phyloP scores from a whole-genome alignment of 768 basidiomycete species.

The Cystofilobasidium ferigula region DNA sequence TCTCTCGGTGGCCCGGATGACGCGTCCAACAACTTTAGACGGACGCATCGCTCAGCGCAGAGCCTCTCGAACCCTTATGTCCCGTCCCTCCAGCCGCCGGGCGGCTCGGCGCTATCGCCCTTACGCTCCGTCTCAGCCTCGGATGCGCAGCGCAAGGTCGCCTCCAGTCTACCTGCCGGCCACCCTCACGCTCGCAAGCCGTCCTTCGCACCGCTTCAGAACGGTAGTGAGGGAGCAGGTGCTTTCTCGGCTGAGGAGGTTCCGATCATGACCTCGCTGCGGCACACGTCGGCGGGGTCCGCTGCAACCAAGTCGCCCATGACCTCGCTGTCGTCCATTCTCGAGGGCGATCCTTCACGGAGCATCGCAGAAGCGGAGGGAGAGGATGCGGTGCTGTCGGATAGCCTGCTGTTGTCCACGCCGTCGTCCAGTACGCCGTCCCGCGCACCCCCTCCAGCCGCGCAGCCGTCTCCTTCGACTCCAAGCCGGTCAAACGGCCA shows the following conservation, averaged over 20 bases:
- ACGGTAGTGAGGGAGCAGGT: neutral
- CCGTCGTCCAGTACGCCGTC: too few relatives aligned
- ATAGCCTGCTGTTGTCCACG: neutral
- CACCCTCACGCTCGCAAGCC: constrained; percentile 25
- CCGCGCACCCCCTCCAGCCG: too few relatives aligned
- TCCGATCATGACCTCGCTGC: neutral
- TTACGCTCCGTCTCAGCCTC: neutral
- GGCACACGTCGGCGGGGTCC: neutral
- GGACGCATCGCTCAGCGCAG: constrained; percentile 17
- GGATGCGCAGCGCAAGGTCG: neutral
- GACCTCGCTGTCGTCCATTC: constrained; percentile 2
- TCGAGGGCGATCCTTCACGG: neutral
- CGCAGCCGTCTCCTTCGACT: neutral
- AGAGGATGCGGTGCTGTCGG: neutral
- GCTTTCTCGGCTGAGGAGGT: neutral
- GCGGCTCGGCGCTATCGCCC: neutral
- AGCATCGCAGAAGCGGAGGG: neutral
- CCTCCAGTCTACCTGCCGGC: neutral
- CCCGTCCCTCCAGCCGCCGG: neutral
- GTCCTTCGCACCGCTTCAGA: neutral
- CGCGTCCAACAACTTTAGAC: neutral
- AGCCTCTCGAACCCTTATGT: constrained; percentile 11
- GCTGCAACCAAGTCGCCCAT: neutral
- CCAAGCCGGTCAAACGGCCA: neutral
- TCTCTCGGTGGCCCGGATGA: neutral